These are phyloP conservation scores for Cutaneotrichosporon sp. DNA, from an alignment of 1,284 basidiomycete species.

Conservation along the genomic window DNA sequence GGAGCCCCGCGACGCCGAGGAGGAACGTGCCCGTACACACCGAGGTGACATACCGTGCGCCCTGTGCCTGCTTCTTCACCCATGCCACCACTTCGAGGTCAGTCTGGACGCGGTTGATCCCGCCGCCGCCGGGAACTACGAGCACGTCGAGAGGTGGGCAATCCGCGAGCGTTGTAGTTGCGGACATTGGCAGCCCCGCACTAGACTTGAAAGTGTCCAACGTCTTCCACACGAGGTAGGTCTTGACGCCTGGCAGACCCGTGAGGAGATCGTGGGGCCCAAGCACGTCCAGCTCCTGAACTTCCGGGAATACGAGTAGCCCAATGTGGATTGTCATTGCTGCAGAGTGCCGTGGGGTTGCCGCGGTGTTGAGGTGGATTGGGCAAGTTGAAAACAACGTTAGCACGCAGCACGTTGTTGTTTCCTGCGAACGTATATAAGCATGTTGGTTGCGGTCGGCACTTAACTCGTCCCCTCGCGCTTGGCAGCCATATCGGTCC, in stretches of 20 bases:
- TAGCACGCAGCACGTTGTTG: too few species aligned
- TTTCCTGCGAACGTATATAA: too few species aligned
- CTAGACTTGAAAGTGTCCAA: not conserved
- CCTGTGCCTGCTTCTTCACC: not conserved
- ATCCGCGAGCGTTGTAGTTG: not conserved
- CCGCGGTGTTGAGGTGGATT: too few species aligned
- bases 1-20: slow-evolving; percentile 9
- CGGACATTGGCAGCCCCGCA: not conserved
- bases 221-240: slow-evolving; percentile 1
- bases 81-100: not conserved
- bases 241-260: not conserved
- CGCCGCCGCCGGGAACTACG: slow-evolving; percentile 7
- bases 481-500: too few species aligned
- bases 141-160: slow-evolving; percentile 5
- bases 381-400: too few species aligned
- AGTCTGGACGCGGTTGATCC: not conserved
- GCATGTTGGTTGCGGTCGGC: too few species aligned
- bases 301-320: slow-evolving; percentile 8
- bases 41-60: slow-evolving; percentile 1
- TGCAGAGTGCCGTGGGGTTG: too few species aligned
- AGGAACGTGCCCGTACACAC: slow-evolving; percentile 15
- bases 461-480: too few species aligned
- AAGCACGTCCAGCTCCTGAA: slow-evolving; percentile 10
- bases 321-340: slow-evolving; percentile 1
- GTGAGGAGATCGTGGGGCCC: slow-evolving; percentile 10